Percentiles rank a stretch among this genome's conserved stretches.
phyloP scores from a whole-genome alignment of 176 grass and related monocot species.

The Hyparrhenia diplandra region DNA sequence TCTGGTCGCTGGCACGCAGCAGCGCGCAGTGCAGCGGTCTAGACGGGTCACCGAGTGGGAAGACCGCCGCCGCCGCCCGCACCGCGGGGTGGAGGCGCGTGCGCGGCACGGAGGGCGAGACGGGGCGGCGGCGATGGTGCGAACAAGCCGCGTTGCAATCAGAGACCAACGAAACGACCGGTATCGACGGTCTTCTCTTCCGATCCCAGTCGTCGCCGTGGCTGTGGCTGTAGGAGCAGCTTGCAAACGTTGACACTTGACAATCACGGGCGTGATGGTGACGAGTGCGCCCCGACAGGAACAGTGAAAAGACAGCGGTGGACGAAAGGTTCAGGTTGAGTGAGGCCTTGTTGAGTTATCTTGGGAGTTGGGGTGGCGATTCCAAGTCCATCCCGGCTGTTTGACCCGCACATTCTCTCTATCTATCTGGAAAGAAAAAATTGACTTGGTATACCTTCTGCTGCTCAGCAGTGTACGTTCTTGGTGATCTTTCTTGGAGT shows the following conservation, averaged over 20 bases:
- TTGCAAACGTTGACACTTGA: slow-evolving; percentile 8
- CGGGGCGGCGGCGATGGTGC: background rate
- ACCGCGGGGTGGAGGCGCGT: background rate
- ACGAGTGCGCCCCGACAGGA: slow-evolving; percentile 4
- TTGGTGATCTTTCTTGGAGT: background rate
- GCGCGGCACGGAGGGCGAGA: slow-evolving; percentile 6
- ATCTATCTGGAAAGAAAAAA: slow-evolving; percentile 9
- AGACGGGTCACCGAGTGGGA: background rate
- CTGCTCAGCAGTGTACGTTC: too few species aligned
- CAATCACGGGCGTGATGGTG: background rate
- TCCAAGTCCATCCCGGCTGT: background rate
- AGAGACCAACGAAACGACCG: background rate
- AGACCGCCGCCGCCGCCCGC: background rate
- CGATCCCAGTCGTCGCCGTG: background rate
- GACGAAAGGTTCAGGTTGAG: background rate
- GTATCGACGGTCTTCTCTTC: background rate
- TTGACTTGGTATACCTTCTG: background rate
- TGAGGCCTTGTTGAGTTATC: background rate
- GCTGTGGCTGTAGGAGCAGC: background rate
- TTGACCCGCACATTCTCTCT: slow-evolving; percentile 1
- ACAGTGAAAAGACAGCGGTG: background rate
- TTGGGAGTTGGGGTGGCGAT: background rate
- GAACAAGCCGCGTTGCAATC: background rate
- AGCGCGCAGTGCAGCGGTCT: background rate
- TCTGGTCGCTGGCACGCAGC: background rate